Evolutionary conservation across 257 asterid genomes (phyloP), one percentile per base, ranked within the genome.

Genomic region (Solanum bulbocastanum): DNA sequence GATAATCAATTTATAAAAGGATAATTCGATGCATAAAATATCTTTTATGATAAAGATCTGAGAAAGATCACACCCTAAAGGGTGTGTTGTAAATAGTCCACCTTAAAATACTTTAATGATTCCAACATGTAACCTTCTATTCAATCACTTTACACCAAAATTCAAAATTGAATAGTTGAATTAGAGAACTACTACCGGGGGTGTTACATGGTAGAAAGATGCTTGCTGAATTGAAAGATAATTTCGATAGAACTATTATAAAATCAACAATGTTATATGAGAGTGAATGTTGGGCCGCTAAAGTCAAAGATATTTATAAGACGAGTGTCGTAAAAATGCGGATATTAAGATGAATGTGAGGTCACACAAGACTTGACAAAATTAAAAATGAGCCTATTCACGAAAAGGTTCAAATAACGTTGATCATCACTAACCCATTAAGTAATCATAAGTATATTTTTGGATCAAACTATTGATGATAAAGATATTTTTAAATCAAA

Each of bases 311-410:
- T 62, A 62, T 23, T 23, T 5, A 62, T 23, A 10, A 62, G 14
- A 62, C 0, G 8, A n/a, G 71, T 62, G 7, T 62, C 0, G 16
- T 4, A 23, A 62, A 62, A 23, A 62, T 10, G 6, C 0, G 30
- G 13, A 62, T 62, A 23, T 10, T 10, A 4, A 62, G 1, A 52
- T 16, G 23, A 60, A 52, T 2, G 9, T 2, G 10, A 52, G 8
- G 10, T 52, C 62, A 52, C 8, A 52, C 3, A 52, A 52, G 62
- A 52, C 2, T 52, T 5, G 56, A 13, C 0, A 49, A 52, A 52
- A 5, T 16, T 52, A 15, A 18, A 52, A 52, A 18, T 52, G n/a
- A 52, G 10, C 62, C n/a, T 52, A 18, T 18, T 52, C n/a, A 52
- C n/a, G n/a, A 52, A 18, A 52, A 49, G 0, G 22, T 18, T 16